Percentiles rank a stretch among this genome's conserved stretches.
Conservation (phyloP, 2,329 filamentous ascomycete species). For the Daldinia sp. region DNA sequence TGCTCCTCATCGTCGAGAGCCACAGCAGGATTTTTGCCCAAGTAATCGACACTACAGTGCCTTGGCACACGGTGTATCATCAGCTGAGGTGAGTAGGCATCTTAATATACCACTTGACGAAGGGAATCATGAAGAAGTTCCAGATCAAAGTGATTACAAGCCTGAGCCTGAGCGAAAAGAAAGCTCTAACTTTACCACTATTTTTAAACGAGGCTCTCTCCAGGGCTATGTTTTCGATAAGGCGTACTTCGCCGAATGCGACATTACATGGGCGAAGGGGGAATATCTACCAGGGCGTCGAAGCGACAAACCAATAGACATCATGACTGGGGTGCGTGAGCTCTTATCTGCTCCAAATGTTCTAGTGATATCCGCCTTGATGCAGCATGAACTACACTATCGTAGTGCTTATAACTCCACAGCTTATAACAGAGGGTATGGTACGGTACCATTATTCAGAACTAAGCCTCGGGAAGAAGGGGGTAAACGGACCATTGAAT, state of each 20-base stretch:
- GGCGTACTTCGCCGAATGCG: background rate
- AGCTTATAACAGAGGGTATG: background rate
- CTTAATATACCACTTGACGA: background rate
- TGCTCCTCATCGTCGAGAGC: constrained; percentile 25
- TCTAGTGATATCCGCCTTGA: constrained; percentile 5
- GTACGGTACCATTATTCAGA: background rate
- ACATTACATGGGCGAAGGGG: background rate
- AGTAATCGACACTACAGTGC: constrained; percentile 43
- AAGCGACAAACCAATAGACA: background rate
- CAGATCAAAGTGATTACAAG: background rate
- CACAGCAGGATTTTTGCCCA: background rate
- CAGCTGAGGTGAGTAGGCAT: background rate
- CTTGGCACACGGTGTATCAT: constrained; percentile 29
- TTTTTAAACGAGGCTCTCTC: constrained; percentile 38
- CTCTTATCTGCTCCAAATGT: constrained; percentile 8
- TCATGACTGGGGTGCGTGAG: constrained; percentile 11
- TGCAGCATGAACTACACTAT: background rate
- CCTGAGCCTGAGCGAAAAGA: background rate
- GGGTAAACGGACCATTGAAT: constrained; percentile 44
- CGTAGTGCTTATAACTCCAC: constrained; percentile 35
- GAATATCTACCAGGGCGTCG: background rate
- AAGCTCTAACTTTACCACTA: background rate
- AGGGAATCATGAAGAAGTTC: background rate
- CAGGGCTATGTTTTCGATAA: constrained; percentile 27
- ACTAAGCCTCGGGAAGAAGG: background rate